Conservation (phyloP, 2,329 filamentous ascomycete genomes). For the Phoma herbarum region DNA sequence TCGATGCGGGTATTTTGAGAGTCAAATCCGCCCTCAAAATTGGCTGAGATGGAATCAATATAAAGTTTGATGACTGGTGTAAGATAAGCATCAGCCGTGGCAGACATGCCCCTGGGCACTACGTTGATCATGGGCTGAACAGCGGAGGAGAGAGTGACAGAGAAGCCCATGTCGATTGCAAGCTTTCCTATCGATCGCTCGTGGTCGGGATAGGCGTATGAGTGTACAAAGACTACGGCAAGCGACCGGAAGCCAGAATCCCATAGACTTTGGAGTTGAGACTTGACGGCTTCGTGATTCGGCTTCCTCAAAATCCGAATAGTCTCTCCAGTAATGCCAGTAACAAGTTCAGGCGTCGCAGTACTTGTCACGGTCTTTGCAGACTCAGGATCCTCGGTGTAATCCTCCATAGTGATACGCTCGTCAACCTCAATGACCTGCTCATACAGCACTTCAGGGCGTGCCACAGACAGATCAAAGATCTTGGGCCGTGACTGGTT, state of each 20-base stretch:
- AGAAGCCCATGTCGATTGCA: slow-evolving; percentile 42
- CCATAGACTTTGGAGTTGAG: slow-evolving; percentile 29
- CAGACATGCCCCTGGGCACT: slow-evolving; percentile 34
- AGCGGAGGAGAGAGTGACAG: slow-evolving; percentile 39
- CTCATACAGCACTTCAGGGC: slow-evolving; percentile 33
- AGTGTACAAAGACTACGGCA: slow-evolving; percentile 48
- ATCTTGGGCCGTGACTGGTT: slow-evolving; percentile 46
- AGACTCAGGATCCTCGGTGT: slow-evolving; percentile 35
- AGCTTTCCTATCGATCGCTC: slow-evolving; percentile 38
- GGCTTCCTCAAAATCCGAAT: slow-evolving; percentile 37
- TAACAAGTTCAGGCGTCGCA: slow-evolving; percentile 23
- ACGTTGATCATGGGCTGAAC: slow-evolving; percentile 38
- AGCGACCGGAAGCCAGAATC: slow-evolving; percentile 48
- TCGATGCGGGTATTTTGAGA: slow-evolving; percentile 40
- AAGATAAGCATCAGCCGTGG: slow-evolving; percentile 41
- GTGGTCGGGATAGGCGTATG: slow-evolving; percentile 47
- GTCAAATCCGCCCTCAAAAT: slow-evolving; percentile 37
- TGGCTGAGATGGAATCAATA: slow-evolving; percentile 20
- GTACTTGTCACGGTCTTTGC: slow-evolving; percentile 10
- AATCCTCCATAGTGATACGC: slow-evolving; percentile 43
- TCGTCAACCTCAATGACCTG: slow-evolving; percentile 29
- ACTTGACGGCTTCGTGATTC: slow-evolving; percentile 23
- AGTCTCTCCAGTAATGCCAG: slow-evolving; percentile 40
- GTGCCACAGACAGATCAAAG: slow-evolving; percentile 36
- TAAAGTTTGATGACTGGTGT: slow-evolving; percentile 36